Evolutionary conservation across 23 red algal species (phyloP), one percentile per base, ranked within the genome.

Genomic region (Agarophyton chilense): DNA sequence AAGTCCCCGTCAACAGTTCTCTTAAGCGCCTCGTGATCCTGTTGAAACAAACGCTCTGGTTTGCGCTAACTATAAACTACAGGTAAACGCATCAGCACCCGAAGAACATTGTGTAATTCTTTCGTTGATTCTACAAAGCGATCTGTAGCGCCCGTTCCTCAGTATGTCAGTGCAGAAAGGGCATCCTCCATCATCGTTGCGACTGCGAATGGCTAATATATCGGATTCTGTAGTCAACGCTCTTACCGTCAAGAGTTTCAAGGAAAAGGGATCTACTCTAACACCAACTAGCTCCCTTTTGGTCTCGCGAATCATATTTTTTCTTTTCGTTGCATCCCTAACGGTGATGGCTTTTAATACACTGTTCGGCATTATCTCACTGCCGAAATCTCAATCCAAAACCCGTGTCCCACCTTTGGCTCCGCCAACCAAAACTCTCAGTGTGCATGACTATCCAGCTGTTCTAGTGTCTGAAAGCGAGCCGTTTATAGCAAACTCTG

Each of bases 401-500:
- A 29, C 68, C 10, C 33, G 36, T 49, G 45, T 39, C 10, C 38
- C 33, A 9, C 11, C 40, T 39, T 49, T 46, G 41, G n/a, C 7
- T 74, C 25, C 68, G n/a, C 38, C 38, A 43, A 5, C 21, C 68
- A 45, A 47, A 18, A 25, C 68, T 61, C 47, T 87, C 29, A 51
- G 43, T 32, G 64, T 90, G 24, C 32, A 79, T 32, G 86, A 90
- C 21, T 90, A 90, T 34, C 86, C 86, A 47, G 51, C 70, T 39
- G 53, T 90, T 43, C 47, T 90, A 22, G 86, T 90, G 62, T 53
- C 70, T 18, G 86, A 90, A 19, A 90, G 86, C 45, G 67, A 87
- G 25, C 61, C 82, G 16, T 79, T 79, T 62, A 10, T 67, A 9
- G 33, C 49, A 32, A 65, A 90, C 29, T 51, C 43, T 5, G 86